Percentiles rank a stretch among this genome's conserved stretches.
These are phyloP conservation scores for Gossypium lobatum DNA, from an alignment of 441 rosid species.

Conservation along the genomic window DNA sequence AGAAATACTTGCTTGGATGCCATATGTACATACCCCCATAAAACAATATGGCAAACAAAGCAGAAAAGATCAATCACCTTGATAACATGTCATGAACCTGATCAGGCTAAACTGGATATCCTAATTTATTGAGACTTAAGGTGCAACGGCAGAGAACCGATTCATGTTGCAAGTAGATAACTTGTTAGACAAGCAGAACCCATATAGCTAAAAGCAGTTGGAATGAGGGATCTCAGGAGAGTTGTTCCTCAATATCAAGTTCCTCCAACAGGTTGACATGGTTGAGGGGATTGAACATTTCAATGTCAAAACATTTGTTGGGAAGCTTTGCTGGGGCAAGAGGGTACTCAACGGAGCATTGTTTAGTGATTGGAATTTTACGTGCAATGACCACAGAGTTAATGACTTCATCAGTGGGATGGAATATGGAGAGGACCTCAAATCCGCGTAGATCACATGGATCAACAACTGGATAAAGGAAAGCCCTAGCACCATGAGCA, in stretches of 20 bases:
- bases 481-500: constrained; percentile 81
- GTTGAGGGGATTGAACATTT: constrained; percentile 39
- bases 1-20: background rate
- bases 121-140: background rate
- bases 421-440: constrained; percentile 55
- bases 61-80: background rate
- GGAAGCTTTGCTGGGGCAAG: constrained; percentile 22
- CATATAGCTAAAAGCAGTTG: background rate
- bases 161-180: constrained; percentile 3
- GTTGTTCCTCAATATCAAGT: constrained; percentile 35
- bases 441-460: constrained; percentile 66
- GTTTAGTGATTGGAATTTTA: constrained; percentile 26
- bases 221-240: constrained; percentile 8
- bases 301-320: constrained; percentile 35
- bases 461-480: constrained; percentile 74
- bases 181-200: constrained; percentile 5
- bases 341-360: constrained; percentile 12
- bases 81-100: background rate
- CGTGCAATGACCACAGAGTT: constrained; percentile 67
- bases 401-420: constrained; percentile 75
- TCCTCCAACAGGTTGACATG: constrained; percentile 48
- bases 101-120: background rate
- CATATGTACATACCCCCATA: background rate
- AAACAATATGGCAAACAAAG: background rate
- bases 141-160: background rate